A percentile compares a stretch with the other conserved stretches of the same genome.
Evolutionary conservation across 371 early-diverging fungal genomes (phyloP).

Genomic region (Capillidium heterosporum): DNA sequence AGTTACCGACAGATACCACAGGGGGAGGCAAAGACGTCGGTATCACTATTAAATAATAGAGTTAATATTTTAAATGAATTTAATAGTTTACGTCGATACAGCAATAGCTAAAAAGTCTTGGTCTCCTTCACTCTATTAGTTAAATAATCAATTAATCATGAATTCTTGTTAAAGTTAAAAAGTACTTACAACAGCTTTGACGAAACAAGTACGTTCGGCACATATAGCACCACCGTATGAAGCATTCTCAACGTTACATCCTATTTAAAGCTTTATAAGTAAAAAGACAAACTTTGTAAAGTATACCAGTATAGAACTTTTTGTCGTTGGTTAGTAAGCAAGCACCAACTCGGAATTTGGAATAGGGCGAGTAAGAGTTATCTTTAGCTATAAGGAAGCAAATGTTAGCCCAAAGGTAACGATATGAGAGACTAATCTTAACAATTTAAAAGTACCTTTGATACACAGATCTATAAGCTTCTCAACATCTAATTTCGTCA

Average conservation of each 20-base stretch:
- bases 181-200: slow-evolving; percentile 52
- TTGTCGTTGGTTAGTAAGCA: slow-evolving; percentile 44
- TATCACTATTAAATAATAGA: neutral
- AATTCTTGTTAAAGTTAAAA: neutral
- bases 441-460: neutral
- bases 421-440: neutral
- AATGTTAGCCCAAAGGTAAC: neutral
- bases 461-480: neutral
- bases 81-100: slow-evolving; percentile 6
- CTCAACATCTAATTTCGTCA: neutral
- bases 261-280: slow-evolving; percentile 14
- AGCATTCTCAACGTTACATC: slow-evolving; percentile 75
- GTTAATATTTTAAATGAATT: neutral
- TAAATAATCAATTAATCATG: neutral
- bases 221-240: slow-evolving; percentile 51
- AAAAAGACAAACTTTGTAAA: neutral
- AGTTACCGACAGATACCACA: slow-evolving; percentile 8
- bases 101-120: slow-evolving; percentile 6
- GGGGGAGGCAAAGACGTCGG: neutral
- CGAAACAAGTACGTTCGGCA: slow-evolving; percentile 68
- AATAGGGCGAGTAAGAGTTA: slow-evolving; percentile 59
- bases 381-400: slow-evolving; percentile 19
- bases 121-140: slow-evolving; percentile 6
- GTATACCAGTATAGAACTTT: slow-evolving; percentile 34
- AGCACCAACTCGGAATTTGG: slow-evolving; percentile 69